Evolutionary conservation across 805 yeast genomes (phyloP), one percentile per base, ranked within the genome.

Genomic region (Kluyveromyces aestuarii): DNA sequence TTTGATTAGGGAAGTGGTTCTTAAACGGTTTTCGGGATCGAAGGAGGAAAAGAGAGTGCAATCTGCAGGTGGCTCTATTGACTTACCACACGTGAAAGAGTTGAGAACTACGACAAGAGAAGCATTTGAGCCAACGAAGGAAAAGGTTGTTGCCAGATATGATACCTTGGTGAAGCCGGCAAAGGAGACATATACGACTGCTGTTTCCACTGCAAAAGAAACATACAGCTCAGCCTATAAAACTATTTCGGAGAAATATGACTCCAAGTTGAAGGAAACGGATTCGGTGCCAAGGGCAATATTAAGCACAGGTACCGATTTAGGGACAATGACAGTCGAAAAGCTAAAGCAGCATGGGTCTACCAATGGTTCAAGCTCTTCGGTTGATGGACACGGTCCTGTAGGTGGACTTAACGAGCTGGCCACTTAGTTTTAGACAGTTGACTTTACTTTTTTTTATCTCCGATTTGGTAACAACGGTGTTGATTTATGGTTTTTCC

Each of bases 271-370:
- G 40, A 55, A 44, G 48, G 59, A 60, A 47, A 50, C 59, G 27
- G 64, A 62, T 38, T 60, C 61, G 38, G 56, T 64, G 14, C 68
- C 69, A 36, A 58, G 58, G 21, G 69, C 69, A 4, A 48, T 64
- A 17, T 57, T 62, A 11, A 53, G 61, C 27, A 64, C 69, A 2
- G 66, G 69, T 21, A 50, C 57, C 25, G 67, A 64, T 21, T 46
- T 64, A 18, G 66, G 64, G 48, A 53, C 54, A 21, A 33, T 53
- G 43, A 63, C 68, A 8, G 41, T 63, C 1, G 62, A 58, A 37
- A 63, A 60, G 47, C 44, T 64, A 18, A 62, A 58, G 47, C 41
- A 44, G 14, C 33, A 33, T 37, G 51, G 51, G 6, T 40, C 41
- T 33, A 47, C 51, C 2, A 37, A 37, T 35, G 53, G 48, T 10